A percentile compares a stretch with the other conserved stretches of the same genome.
Evolutionary conservation across 1,284 basidiomycete genomes (phyloP).

Genomic region (Chalciporus sp.): DNA sequence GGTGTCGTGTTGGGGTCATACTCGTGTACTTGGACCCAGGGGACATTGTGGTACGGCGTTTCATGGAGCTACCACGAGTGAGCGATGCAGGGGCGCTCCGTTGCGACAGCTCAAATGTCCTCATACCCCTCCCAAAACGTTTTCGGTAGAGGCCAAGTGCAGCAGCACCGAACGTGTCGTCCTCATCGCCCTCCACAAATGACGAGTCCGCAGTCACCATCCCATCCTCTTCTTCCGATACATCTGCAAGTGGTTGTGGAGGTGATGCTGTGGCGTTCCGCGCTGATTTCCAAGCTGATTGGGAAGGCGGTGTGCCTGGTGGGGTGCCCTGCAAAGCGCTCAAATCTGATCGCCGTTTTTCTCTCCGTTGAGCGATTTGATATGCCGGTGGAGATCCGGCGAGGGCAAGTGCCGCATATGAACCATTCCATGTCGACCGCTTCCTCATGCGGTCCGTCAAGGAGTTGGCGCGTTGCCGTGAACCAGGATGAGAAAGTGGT

Average conservation of each 20-base stretch:
- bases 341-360: constrained; percentile 59
- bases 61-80: constrained; percentile 21
- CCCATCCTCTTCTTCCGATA: constrained; percentile 42
- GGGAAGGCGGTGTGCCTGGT: constrained; percentile 31
- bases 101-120: constrained; percentile 42
- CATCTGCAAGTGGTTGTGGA: constrained; percentile 36
- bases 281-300: constrained; percentile 24
- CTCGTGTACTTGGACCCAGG: constrained; percentile 59
- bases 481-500: constrained; percentile 47
- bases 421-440: constrained; percentile 74
- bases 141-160: constrained; percentile 61
- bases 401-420: constrained; percentile 51
- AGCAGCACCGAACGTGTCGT: constrained; percentile 54
- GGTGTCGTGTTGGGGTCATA: constrained; percentile 61
- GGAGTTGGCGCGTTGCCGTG: constrained; percentile 29
- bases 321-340: constrained; percentile 43
- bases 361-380: constrained; percentile 44
- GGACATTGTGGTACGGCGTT: constrained; percentile 38
- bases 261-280: constrained; percentile 24
- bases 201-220: constrained; percentile 30
- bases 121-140: constrained; percentile 52
- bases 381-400: constrained; percentile 45
- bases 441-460: constrained; percentile 45
- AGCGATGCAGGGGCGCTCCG: constrained; percentile 27
- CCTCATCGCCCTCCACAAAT: constrained; percentile 19